Evolutionary conservation across 257 asterid species (phyloP), one percentile per base, ranked within the genome.

Genomic region (Ajuga chamaepitys): DNA sequence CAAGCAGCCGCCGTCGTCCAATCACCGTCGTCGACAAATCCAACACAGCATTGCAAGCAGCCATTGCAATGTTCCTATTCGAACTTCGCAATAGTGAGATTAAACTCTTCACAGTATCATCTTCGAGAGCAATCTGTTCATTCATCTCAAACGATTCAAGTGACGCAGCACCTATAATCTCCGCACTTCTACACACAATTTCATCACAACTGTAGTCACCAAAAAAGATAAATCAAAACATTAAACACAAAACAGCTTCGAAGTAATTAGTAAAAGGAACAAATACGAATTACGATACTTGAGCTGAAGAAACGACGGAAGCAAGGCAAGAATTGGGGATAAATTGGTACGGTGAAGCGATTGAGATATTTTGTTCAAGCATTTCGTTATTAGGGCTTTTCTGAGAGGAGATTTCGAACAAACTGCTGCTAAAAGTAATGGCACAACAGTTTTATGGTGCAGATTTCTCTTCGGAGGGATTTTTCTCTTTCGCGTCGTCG

Each of bases 21-120:
- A 75, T 47, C 5, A 75, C 76, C 42, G 92, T 78, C 2, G 90
- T 80, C 5, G 90, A 78, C 62, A 90, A 80, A 77, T 90, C 97
- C 88, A 90, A 68, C 18, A 74, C 58, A 12, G 90, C 85, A 75
- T 80, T 85, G 76, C 95, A 90, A 47, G 92, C 87, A 70, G 83
- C 95, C 68, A 71, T 41, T 38, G 81, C 76, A 32, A 74, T 80
- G 57, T 70, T 66, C 76, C 68, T 69, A 21, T 66, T 59, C 26
- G 79, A 70, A 57, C 79, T 78, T 41, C 60, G 50, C 16, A 84
- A 58, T 66, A 81, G 72, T 34, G 77, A 69, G 69, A 90, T 66
- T 77, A 90, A 70, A 51, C 82, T 81, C 75, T 68, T 77, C 55
- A 88, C 75, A 32, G 73, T 78, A 50, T 75, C 87, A 28, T 69